Base-by-base conservation (phyloP, 768 basidiomycete genomes). In the Calocera viscosa region DNA sequence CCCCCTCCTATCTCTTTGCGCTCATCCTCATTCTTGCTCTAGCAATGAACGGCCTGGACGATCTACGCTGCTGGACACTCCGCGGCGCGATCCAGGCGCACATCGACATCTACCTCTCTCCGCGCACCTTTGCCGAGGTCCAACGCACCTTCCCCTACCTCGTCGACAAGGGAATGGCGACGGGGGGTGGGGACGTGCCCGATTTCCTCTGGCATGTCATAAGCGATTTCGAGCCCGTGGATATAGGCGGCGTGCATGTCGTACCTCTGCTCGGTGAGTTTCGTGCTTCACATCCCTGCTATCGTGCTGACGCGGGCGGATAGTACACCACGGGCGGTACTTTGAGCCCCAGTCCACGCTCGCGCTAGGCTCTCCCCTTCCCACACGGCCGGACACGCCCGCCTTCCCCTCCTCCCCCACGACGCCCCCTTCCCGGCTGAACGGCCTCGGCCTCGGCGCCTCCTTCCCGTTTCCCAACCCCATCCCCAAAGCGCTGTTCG, bases 11-110 rank as follows among this genome's bases (percentile, higher is more conserved):
- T 2, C 14, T 34, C 26, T 7, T 63, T 17, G 30, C 17, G 22
- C 5, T 8, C 24, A 19, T 19, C 43, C 43, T 47, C 8, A 47
- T 19, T 24, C 24, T 8, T 7, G 43, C 43, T 53, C 64, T 67
- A 81, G 92, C 93, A 5, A 90, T 92, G 79, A 91, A 92, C 72
- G 93, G 93, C 1, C 76, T 95, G 67, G 93, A 95, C 76, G 93
- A 95, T 75, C 78, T 94, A 39, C 81, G 92, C 79, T 88, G 82
- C 64, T 92, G 90, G 90, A 92, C 90, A 1, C 74, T 91, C 70
- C 71, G 75, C 39, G 75, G 79, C 35, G 80, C 82, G 22, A 87
- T 92, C 49, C 89, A 92, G 74, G 69, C 79, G 0, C 80, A 86
- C 66, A 86, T 94, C 65, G 89, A 91, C 72, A 76, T 94, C 43